Evolutionary conservation across 2,329 filamentous ascomycete genomes (phyloP).

Genomic region (Venturia oleaginea): DNA sequence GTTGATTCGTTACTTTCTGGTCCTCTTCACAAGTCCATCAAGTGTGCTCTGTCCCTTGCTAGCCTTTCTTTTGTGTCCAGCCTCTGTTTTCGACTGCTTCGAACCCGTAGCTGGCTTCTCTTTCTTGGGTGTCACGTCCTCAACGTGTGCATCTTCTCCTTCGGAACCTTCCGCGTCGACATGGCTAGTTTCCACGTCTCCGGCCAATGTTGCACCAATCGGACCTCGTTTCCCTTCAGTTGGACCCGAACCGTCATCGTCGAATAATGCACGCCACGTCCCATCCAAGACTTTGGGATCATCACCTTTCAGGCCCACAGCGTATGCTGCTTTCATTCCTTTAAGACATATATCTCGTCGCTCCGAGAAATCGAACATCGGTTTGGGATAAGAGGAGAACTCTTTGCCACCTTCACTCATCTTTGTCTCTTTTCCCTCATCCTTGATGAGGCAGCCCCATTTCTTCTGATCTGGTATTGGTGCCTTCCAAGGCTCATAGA

Average conservation of each 20-base stretch:
- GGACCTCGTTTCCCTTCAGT: conserved; percentile 5
- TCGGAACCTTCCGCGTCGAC: neutral
- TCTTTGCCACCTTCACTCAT: conserved; percentile 32
- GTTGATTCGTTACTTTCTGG: conserved; percentile 8
- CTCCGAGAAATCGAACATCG: conserved; percentile 67
- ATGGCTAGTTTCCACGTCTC: neutral
- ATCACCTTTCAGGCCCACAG: conserved; percentile 54
- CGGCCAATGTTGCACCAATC: neutral
- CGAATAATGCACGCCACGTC: conserved; percentile 43
- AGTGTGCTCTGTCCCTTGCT: conserved; percentile 15
- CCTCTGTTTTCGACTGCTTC: neutral
- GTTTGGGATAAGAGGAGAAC: conserved; percentile 53
- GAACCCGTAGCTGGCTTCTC: neutral
- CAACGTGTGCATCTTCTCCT: neutral
- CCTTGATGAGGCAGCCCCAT: conserved; percentile 54
- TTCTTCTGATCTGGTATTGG: conserved; percentile 58
- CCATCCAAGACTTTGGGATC: conserved; percentile 54
- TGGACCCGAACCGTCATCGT: conserved; percentile 34
- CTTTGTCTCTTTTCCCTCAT: conserved; percentile 35
- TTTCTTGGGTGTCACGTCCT: neutral
- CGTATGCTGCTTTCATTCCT: conserved; percentile 63
- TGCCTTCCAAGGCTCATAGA: conserved; percentile 74
- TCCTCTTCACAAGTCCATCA: conserved; percentile 16
- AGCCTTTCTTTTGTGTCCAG: conserved; percentile 5
- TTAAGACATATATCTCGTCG: conserved; percentile 53